Evolutionary conservation across 2,329 filamentous ascomycete genomes (phyloP).

Genomic region (Dryadomyces quercivorus): DNA sequence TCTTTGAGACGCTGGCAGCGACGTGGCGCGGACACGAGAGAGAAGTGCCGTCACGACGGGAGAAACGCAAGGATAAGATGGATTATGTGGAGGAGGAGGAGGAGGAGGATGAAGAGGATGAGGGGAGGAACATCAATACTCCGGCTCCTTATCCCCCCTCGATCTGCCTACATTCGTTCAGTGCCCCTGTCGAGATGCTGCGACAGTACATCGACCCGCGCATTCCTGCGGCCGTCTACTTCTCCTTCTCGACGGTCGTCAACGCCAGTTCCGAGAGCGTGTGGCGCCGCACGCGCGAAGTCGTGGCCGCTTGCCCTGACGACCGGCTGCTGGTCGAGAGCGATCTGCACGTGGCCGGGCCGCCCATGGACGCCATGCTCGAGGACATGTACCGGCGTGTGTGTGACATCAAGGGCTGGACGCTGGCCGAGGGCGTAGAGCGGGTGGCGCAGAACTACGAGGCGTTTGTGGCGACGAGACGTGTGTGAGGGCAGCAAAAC

Average conservation of each 20-base stretch:
- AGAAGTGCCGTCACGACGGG: constrained; percentile 44
- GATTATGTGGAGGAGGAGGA: constrained; percentile 16
- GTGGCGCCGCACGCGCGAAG: constrained; percentile 41
- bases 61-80: constrained; percentile 32
- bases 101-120: constrained; percentile 3
- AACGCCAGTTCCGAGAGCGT: constrained; percentile 52
- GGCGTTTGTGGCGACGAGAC: constrained; percentile 50
- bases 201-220: constrained; percentile 64
- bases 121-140: constrained; percentile 8
- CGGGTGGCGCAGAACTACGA: constrained; percentile 64
- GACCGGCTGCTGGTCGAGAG: constrained; percentile 77
- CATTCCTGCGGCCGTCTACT: constrained; percentile 68
- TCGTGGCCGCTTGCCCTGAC: constrained; percentile 63
- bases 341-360: constrained; percentile 74
- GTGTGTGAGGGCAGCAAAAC: background rate
- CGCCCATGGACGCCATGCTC: constrained; percentile 64
- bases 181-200: constrained; percentile 61
- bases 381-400: constrained; percentile 66
- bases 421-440: constrained; percentile 55
- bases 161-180: constrained; percentile 91
- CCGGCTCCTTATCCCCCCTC: constrained; percentile 55
- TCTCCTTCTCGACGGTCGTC: constrained; percentile 77
- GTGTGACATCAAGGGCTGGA: constrained; percentile 69
- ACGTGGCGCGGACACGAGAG: constrained; percentile 62
- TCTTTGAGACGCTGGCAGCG: constrained; percentile 52